phyloP scores from a whole-genome alignment of 768 basidiomycete genomes.

The Amanita muscaria region DNA sequence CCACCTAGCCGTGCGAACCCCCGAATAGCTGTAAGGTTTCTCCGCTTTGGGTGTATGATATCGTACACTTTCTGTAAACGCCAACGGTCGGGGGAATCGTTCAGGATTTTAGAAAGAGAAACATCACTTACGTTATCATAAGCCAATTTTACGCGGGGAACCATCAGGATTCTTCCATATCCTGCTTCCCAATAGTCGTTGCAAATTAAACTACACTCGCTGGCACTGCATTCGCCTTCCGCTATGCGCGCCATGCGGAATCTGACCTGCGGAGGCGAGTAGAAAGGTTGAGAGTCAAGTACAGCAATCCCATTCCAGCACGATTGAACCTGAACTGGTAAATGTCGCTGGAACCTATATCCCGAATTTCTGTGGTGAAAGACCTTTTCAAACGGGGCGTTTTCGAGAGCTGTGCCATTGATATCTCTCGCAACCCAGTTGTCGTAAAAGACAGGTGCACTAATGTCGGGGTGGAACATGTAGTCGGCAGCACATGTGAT shows the following conservation, averaged over 20 bases:
- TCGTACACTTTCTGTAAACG: conserved; percentile 76
- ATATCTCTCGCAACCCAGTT: conserved; percentile 99
- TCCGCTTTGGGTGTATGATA: conserved; percentile 83
- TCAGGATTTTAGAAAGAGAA: not conserved
- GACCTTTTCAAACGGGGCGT: conserved; percentile 90
- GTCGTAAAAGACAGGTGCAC: conserved; percentile 92
- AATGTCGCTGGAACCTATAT: conserved; percentile 79
- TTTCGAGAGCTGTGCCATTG: conserved; percentile 97
- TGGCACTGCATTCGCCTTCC: conserved; percentile 89
- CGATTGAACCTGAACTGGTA: conserved; percentile 93
- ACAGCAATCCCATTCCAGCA: conserved; percentile 99
- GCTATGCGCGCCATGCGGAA: conserved; percentile 92
- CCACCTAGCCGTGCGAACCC: conserved; percentile 95
- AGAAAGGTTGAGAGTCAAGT: conserved; percentile 93
- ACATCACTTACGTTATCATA: conserved; percentile 63
- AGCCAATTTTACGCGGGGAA: conserved; percentile 91
- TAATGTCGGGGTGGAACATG: conserved; percentile 97
- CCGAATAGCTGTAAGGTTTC: conserved; percentile 93
- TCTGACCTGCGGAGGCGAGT: conserved; percentile 78
- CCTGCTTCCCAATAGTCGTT: conserved; percentile 98
- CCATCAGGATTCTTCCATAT: conserved; percentile 96
- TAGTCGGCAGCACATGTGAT: conserved; percentile 98
- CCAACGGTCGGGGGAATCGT: not conserved
- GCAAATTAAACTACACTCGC: conserved; percentile 93
- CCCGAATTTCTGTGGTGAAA: conserved; percentile 79